phyloP scores from a whole-genome alignment of 2,329 filamentous ascomycete genomes.

The Alternaria triticina region DNA sequence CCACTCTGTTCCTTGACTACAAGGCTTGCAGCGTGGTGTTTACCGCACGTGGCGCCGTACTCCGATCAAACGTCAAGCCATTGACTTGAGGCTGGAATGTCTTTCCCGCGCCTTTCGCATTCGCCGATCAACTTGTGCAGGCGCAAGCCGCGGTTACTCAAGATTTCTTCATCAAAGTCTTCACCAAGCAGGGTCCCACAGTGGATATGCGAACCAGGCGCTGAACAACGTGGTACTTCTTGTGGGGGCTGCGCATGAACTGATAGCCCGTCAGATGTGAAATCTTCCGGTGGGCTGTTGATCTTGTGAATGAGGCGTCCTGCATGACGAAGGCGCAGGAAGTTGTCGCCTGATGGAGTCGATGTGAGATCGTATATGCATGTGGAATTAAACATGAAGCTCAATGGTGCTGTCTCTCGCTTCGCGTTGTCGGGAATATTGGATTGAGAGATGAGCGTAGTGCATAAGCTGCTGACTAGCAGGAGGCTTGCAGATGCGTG shows the following conservation, averaged over 20 bases:
- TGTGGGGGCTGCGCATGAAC: conserved; percentile 11
- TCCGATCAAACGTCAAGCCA: conserved; percentile 12
- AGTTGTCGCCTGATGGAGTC: conserved; percentile 9
- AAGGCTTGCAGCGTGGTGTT: conserved; percentile 10
- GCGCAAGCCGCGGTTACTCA: not conserved
- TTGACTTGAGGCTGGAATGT: conserved; percentile 4
- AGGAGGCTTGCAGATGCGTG: not conserved
- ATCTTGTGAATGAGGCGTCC: conserved; percentile 1
- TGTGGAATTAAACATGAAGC: not conserved
- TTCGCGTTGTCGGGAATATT: conserved; percentile 7
- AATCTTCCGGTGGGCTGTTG: conserved; percentile 1
- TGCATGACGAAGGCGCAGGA: conserved; percentile 9
- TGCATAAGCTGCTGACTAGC: not conserved
- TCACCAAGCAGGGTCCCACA: not conserved
- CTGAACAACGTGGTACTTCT: conserved; percentile 9
- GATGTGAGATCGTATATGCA: conserved; percentile 7
- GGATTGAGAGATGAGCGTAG: conserved; percentile 8
- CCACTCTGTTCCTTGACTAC: conserved; percentile 6
- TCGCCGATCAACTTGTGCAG: not conserved
- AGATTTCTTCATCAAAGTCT: not conserved
- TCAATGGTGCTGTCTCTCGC: conserved; percentile 14
- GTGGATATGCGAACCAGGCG: conserved; percentile 7
- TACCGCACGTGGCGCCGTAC: conserved; percentile 17
- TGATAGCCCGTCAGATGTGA: conserved; percentile 5
- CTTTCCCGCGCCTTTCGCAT: not conserved